phyloP scores from a whole-genome alignment of 108 stramenopile genomes.

The Nitzschia inconspicua region DNA sequence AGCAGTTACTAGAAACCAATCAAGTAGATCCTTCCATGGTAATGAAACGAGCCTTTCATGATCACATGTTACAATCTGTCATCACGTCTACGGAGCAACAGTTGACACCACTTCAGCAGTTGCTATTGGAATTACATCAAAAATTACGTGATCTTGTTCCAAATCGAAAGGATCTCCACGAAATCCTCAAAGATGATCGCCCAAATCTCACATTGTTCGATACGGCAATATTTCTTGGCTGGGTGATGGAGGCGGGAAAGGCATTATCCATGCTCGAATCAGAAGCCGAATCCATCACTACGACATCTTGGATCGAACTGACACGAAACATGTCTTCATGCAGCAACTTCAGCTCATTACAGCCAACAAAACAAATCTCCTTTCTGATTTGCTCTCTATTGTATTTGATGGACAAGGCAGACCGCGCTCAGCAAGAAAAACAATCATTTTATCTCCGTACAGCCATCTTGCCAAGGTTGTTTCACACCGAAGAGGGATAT shows the following conservation, averaged over 20 bases:
- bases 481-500: constrained; percentile 24
- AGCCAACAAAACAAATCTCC: constrained; percentile 1
- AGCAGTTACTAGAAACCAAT: not conserved
- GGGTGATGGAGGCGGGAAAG: constrained; percentile 29
- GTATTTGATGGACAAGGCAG: constrained; percentile 49
- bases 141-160: constrained; percentile 47
- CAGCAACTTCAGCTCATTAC: not conserved
- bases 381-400: constrained; percentile 40
- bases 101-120: constrained; percentile 17
- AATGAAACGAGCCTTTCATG: constrained; percentile 47
- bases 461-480: constrained; percentile 33
- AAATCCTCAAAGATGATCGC: constrained; percentile 33
- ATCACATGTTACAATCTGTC: constrained; percentile 1
- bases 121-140: constrained; percentile 40
- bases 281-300: constrained; percentile 39
- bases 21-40: not conserved
- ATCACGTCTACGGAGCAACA: not conserved
- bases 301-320: constrained; percentile 28
- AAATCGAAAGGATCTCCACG: constrained; percentile 59
- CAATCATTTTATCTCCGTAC: constrained; percentile 37
- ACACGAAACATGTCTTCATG: not conserved
- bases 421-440: constrained; percentile 44
- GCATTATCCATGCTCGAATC: constrained; percentile 43
- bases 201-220: not conserved
- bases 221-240: not conserved